A percentile compares a stretch with the other conserved stretches of the same genome.
Conservation (phyloP, 768 basidiomycete genomes). For the Thelephora ganbajun region DNA sequence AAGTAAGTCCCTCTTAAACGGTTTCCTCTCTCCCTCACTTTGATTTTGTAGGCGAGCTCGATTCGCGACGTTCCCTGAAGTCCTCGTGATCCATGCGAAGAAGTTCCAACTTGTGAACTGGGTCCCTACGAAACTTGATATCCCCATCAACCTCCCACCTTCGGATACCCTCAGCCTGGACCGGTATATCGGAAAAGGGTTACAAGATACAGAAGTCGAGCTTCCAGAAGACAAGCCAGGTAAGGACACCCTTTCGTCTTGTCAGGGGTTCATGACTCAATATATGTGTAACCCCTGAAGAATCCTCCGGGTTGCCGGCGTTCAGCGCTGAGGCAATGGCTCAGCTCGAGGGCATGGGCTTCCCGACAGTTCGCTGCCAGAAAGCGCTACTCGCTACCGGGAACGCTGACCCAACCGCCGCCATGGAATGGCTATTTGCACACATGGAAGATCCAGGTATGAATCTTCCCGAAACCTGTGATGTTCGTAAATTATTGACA, state of each 20-base stretch:
- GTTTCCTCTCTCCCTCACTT: not conserved
- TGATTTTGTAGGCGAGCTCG: slow-evolving; percentile 39
- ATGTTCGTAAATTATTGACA: not conserved
- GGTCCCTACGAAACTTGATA: slow-evolving; percentile 93
- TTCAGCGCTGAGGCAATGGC: slow-evolving; percentile 66
- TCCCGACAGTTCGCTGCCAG: slow-evolving; percentile 73
- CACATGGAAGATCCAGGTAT: slow-evolving; percentile 92
- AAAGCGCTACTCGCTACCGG: slow-evolving; percentile 88
- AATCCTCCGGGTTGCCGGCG: slow-evolving; percentile 29
- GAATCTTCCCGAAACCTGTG: slow-evolving; percentile 6
- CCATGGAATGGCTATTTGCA: slow-evolving; percentile 91
- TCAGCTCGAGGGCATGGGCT: slow-evolving; percentile 83
- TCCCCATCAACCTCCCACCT: slow-evolving; percentile 62
- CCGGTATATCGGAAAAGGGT: slow-evolving; percentile 52
- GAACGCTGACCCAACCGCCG: slow-evolving; percentile 54
- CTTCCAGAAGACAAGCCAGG: slow-evolving; percentile 42
- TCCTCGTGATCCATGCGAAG: slow-evolving; percentile 79
- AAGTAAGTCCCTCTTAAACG: slow-evolving; percentile 37
- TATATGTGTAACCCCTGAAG: slow-evolving; percentile 10
- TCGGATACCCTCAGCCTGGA: slow-evolving; percentile 47
- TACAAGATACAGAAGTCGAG: slow-evolving; percentile 48
- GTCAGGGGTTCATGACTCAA: not conserved
- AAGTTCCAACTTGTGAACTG: slow-evolving; percentile 94
- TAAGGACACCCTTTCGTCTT: slow-evolving; percentile 6
- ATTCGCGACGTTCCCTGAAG: slow-evolving; percentile 80